Evolutionary conservation across 768 basidiomycete species (phyloP).

Genomic region (Hortiboletus flavorubellus): DNA sequence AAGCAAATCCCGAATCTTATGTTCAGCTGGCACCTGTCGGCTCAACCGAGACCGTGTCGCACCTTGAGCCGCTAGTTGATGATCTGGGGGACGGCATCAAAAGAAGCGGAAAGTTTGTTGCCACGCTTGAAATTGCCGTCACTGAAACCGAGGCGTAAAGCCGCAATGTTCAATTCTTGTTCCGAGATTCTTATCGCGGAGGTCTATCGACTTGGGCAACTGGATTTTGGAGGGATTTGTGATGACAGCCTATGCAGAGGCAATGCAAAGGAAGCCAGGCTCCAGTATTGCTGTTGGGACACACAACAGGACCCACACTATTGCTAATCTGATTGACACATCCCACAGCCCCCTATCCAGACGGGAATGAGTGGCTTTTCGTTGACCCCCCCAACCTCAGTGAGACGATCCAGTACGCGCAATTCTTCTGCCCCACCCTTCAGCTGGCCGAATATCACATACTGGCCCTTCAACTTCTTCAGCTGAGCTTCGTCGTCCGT

Average conservation of each 20-base stretch:
- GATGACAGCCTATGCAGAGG: neutral
- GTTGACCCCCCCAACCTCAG: constrained; percentile 32
- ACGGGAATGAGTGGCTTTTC: constrained; percentile 36
- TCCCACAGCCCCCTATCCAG: constrained; percentile 44
- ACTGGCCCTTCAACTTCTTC: constrained; percentile 48
- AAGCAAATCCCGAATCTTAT: neutral
- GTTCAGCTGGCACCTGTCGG: neutral
- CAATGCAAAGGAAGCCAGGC: neutral
- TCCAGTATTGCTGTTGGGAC: neutral
- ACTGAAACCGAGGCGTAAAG: neutral
- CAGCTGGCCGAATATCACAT: constrained; percentile 43
- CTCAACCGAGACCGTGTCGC: constrained; percentile 1
- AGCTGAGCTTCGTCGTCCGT: constrained; percentile 39
- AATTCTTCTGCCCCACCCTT: constrained; percentile 31
- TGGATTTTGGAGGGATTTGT: neutral
- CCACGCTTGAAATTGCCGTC: neutral
- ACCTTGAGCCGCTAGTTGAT: neutral
- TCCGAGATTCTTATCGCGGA: neutral
- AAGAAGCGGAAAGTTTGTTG: neutral
- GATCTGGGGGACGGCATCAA: neutral
- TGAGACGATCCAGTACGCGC: constrained; percentile 34
- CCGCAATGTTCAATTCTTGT: neutral
- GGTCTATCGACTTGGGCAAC: neutral
- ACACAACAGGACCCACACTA: neutral
- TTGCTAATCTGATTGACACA: constrained; percentile 2